Evolutionary conservation across 1,284 basidiomycete genomes (phyloP), one percentile per base, ranked within the genome.

Genomic region (Puccinia hordei): DNA sequence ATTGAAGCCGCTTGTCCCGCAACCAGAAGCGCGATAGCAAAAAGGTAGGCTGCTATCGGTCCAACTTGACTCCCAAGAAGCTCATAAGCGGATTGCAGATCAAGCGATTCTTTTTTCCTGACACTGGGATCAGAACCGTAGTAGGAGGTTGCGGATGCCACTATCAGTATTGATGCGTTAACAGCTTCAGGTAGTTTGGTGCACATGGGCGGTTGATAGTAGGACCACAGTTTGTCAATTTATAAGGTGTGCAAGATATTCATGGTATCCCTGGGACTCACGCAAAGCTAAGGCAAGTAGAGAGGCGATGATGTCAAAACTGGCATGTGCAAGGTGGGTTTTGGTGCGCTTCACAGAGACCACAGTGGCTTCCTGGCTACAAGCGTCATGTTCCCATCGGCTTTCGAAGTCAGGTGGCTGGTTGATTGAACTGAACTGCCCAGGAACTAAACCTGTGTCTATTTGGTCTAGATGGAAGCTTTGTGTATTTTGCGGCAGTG

Each of bases 1-100:
- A 98, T 90, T 12, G 92, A 93, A 0, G 96, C 93, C 82, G 93
- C 94, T 88, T 98, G 94, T 2, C 95, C 95, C 0, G 94, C 89
- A 53, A 91, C 91, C 13, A 97, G 88, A 9, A 97, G 87, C 0
- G 92, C 93, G 57, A 98, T 85, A 0, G 95, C 94, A 83, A 97
- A 97, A 66, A 96, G 86, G 41, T 91, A 89, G 0, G 91, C 94
- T 17, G 93, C 91, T 59, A 89, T 92, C 90, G 81, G 0, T 6
- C 93, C 93, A 71, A 96, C 88, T 65, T 88, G 86, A 33, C 87
- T 85, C 53, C 87, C 87, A 59, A 97, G 91, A 30, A 95, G 87
- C 68, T 89, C 88, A 85, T 93, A 90, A 1, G 93, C 93, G 83
- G 93, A 92, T 83, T 93, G 93, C 10, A 96, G 86, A 84, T 91